Evolutionary conservation across 73 alveolate species (phyloP), one percentile per base, ranked within the genome.

Genomic region (Blepharisma stoltei): DNA sequence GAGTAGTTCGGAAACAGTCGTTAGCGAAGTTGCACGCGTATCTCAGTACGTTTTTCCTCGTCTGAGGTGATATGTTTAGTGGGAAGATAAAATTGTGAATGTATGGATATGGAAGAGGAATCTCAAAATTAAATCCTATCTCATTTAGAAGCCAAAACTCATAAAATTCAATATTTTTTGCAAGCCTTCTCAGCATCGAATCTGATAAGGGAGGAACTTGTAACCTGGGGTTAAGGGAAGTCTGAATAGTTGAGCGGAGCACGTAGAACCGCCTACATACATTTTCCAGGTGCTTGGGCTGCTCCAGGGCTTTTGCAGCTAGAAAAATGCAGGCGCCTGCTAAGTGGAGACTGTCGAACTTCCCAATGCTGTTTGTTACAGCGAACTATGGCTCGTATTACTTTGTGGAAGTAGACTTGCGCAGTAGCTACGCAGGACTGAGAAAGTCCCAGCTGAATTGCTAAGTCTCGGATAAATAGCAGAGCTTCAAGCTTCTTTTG

Each of bases 371-470:
- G 41, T 32, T 14, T 14, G 23, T 18, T n/a, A 8, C 23, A 38
- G 14, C 14, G 14, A 60, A n/a, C 23, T 14, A 60, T n/a, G 45
- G 14, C 23, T 8, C 14, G 14, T 60, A 60, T 60, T 60, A 60
- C 73, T 25, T 20, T 60, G 38, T 60, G 73, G 73, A 60, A 60
- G 73, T 60, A 60, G 11, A 25, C 38, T 8, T 60, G 14, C 46
- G 73, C 38, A 9, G 73, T 60, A 38, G 73, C 73, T 14, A 60
- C 18, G 73, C 38, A n/a, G 14, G 14, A n/a, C 46, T 60, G 14
- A 60, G 37, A 18, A 60, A 60, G 46, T 60, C 73, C 46, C 46
- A 60, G 46, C 14, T 60, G 73, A 8, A 60, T 60, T 14, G 73
- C 37, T 14, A 60, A 38, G n/a, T 60, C 73, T 60, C 23, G 73